A percentile compares a stretch with the other conserved stretches of the same genome.
Evolutionary conservation across 2,329 filamentous ascomycete genomes (phyloP).

Genomic region (Cladosporium halotolerans): DNA sequence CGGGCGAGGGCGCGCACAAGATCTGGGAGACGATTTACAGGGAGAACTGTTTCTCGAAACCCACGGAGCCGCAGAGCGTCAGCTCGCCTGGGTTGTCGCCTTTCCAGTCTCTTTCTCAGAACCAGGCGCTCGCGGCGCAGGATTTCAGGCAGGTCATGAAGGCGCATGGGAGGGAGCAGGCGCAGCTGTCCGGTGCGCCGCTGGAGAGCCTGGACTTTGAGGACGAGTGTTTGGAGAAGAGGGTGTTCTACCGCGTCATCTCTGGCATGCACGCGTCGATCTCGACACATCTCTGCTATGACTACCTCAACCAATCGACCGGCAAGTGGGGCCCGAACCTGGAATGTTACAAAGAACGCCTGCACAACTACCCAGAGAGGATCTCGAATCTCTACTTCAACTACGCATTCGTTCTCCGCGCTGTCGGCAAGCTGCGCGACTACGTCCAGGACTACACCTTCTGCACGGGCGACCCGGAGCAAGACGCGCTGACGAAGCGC

Average conservation of each 20-base stretch:
- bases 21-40: conserved; percentile 97
- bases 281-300: conserved; percentile 90
- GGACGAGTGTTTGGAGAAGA: conserved; percentile 93
- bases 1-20: conserved; percentile 74
- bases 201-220: conserved; percentile 67
- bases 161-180: conserved; percentile 54
- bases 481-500: conserved; percentile 71
- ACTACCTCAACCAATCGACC: conserved; percentile 91
- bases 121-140: conserved; percentile 49
- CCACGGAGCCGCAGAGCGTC: conserved; percentile 21
- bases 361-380: conserved; percentile 79
- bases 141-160: conserved; percentile 57
- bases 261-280: conserved; percentile 99
- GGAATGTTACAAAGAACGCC: conserved; percentile 77
- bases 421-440: conserved; percentile 81
- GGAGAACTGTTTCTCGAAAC: conserved; percentile 81
- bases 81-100: conserved; percentile 20
- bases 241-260: conserved; percentile 93
- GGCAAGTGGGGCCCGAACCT: conserved; percentile 89
- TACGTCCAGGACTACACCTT: conserved; percentile 82
- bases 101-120: conserved; percentile 34
- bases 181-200: conserved; percentile 42
- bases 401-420: conserved; percentile 89
- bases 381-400: conserved; percentile 99
- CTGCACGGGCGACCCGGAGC: conserved; percentile 75